These are phyloP conservation scores for Cardamine resedifolia DNA, from an alignment of 345 rosid species.

Conservation along the genomic window DNA sequence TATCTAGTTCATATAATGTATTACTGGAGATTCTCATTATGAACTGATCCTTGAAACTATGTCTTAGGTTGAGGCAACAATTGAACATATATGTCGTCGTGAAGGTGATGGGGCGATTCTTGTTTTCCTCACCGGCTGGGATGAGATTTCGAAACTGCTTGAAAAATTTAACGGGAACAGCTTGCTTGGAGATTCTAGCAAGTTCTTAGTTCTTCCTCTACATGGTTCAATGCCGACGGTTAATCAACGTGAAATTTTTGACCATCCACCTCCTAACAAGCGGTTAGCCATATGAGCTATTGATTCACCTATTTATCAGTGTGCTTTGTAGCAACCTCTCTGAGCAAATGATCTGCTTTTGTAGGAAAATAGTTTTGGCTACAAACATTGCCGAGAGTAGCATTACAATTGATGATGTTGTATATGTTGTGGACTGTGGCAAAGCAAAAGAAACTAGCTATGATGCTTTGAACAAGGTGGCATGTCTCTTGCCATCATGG, in stretches of 20 bases:
- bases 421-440: slow-evolving; percentile 93
- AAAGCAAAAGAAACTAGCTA: slow-evolving; percentile 98
- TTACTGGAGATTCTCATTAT: slow-evolving; percentile 4
- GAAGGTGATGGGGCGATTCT: slow-evolving; percentile 93
- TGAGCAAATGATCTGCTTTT: slow-evolving; percentile 15
- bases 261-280: slow-evolving; percentile 69
- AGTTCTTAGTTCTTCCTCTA: slow-evolving; percentile 76
- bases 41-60: slow-evolving; percentile 13
- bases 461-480: slow-evolving; percentile 95
- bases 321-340: background rate
- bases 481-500: slow-evolving; percentile 95
- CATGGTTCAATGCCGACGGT: slow-evolving; percentile 96
- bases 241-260: slow-evolving; percentile 89
- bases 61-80: slow-evolving; percentile 72
- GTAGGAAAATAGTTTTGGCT: slow-evolving; percentile 90
- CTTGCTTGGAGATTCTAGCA: slow-evolving; percentile 75
- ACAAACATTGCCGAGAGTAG: slow-evolving; percentile 99
- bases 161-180: slow-evolving; percentile 72
- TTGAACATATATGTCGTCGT: slow-evolving; percentile 71
- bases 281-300: slow-evolving; percentile 44
- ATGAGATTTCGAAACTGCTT: slow-evolving; percentile 85
- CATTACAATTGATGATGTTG: slow-evolving; percentile 95
- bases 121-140: slow-evolving; percentile 97
- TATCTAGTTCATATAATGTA: background rate
- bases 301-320: slow-evolving; percentile 10